Evolutionary conservation across 2,329 filamentous ascomycete genomes (phyloP), one percentile per base, ranked within the genome.

Genomic region (Pseudocercospora musae): DNA sequence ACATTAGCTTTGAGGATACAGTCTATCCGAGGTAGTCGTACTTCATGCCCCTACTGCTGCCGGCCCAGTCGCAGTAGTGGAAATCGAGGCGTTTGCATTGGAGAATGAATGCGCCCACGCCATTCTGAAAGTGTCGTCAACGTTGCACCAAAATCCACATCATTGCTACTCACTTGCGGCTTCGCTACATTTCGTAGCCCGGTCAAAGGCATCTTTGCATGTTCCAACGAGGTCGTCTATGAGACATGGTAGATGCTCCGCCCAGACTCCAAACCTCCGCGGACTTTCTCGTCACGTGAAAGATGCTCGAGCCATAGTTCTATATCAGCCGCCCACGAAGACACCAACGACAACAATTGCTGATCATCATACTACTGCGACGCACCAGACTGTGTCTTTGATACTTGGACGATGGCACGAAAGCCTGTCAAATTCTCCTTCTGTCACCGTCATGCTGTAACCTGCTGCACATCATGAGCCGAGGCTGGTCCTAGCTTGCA

Each of bases 31-130:
- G 18, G 23, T 18, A 18, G 7, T 18, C 42, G n/a, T 54, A 95
- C 91, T 96, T 95, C 92, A 98, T 97, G 75, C 95, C 95, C 73
- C 82, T 87, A 40, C 94, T 98, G 77, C 91, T 96, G 66, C 93
- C 95, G 62, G 90, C 91, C 86, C 90, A 93, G 84, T 98, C 92
- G 82, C 95, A 98, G 82, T 96, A 99, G 81, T 96, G 91, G 75
- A 99, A 91, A 77, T 96, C 91, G 77, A 99, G 83, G 75, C 89
- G 90, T 83, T 92, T 96, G 87, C 95, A 99, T 82, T 96, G 94
- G 62, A 97, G 86, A 78, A 99, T 91, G 82, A 98, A 98, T 76
- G 93, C 91, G 73, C 94, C 94, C 70, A 98, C 84, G 84, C 95
- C 95, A 82, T 99, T 98, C 93, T 98, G 72, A 20, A 49, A 13